Evolutionary conservation across 192 early-diverging fungal species (phyloP).

Genomic region (Coemansia aciculifera): DNA sequence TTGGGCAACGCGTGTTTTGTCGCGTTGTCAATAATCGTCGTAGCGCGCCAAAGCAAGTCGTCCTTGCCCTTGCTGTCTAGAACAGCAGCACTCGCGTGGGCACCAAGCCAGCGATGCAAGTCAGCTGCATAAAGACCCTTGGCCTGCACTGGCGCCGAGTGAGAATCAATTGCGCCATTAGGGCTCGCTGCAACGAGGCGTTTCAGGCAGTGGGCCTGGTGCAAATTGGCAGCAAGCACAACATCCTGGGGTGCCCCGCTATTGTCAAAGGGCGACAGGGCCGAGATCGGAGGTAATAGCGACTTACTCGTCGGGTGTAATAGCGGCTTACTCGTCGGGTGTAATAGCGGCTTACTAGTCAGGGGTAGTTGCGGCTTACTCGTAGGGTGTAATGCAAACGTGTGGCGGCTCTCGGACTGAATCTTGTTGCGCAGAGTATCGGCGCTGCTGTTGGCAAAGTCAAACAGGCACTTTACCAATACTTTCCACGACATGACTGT

Average conservation of each 20-base stretch:
- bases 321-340: neutral
- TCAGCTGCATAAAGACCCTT: constrained; percentile 16
- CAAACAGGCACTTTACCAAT: constrained; percentile 35
- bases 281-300: neutral
- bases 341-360: neutral
- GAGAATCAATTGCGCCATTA: neutral
- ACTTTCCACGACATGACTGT: constrained; percentile 31
- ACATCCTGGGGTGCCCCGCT: neutral
- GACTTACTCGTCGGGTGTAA: neutral
- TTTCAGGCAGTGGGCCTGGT: neutral
- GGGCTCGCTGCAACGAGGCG: neutral
- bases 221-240: neutral
- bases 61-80: neutral
- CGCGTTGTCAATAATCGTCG: constrained; percentile 32
- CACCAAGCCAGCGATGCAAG: constrained; percentile 28
- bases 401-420: constrained; percentile 33
- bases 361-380: too few relatives aligned
- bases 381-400: constrained; percentile 9
- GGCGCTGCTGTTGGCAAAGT: constrained; percentile 40
- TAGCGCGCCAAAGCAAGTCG: neutral
- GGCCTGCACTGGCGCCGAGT: neutral
- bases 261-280: neutral
- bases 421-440: constrained; percentile 36
- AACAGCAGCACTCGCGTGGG: neutral
- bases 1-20: constrained; percentile 33